A percentile compares a stretch with the other conserved stretches of the same genome.
Conservation (phyloP, 345 rosid species). For the Pistacia atlantica region DNA sequence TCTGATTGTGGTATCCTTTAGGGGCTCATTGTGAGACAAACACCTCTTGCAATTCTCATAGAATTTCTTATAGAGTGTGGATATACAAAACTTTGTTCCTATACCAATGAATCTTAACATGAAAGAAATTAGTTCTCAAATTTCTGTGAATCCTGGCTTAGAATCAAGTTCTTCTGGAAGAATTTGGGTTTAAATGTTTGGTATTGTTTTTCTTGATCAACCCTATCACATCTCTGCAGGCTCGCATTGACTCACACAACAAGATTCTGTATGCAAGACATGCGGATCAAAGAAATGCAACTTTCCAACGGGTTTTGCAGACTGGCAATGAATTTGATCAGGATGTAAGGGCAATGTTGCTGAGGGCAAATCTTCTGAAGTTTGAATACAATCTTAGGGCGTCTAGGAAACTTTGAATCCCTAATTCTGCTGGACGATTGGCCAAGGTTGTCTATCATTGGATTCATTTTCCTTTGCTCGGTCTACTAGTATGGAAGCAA, state of each 20-base stretch:
- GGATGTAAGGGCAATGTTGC: slow-evolving; percentile 86
- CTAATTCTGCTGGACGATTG: not conserved
- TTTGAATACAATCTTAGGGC: slow-evolving; percentile 67
- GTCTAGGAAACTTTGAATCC: slow-evolving; percentile 61
- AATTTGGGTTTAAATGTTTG: not conserved
- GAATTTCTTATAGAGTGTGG: not conserved
- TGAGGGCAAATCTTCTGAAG: slow-evolving; percentile 86
- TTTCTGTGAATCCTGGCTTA: not conserved
- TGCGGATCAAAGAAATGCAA: slow-evolving; percentile 95
- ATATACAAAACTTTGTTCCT: not conserved
- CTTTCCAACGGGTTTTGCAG: slow-evolving; percentile 92
- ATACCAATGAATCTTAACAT: not conserved
- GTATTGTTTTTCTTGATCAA: not conserved
- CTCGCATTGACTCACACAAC: slow-evolving; percentile 98
- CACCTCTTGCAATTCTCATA: not conserved
- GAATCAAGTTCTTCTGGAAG: not conserved
- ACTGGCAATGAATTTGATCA: slow-evolving; percentile 89
- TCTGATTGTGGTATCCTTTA: not conserved
- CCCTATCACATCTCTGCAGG: slow-evolving; percentile 45
- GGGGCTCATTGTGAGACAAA: not conserved
- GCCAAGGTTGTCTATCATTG: slow-evolving; percentile 9
- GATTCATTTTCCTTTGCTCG: slow-evolving; percentile 6
- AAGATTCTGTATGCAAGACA: slow-evolving; percentile 93
- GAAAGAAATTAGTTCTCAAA: not conserved
- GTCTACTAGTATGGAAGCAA: not conserved